These are phyloP conservation scores for Ailanthus altissimus DNA, from an alignment of 345 rosid genomes.

Conservation along the genomic window DNA sequence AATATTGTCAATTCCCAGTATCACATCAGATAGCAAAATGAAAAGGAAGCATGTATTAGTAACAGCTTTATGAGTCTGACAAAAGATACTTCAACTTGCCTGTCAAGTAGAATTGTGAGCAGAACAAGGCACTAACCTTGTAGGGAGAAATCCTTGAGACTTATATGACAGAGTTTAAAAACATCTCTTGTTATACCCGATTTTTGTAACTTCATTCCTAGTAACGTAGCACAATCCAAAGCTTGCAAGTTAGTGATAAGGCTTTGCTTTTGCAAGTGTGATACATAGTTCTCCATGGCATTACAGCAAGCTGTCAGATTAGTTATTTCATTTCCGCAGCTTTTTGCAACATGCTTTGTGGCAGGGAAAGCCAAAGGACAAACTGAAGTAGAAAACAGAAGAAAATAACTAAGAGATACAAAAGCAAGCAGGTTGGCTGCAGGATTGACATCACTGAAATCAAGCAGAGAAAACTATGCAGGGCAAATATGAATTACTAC, in stretches of 20 bases:
- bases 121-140: constrained; percentile 60
- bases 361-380: constrained; percentile 88
- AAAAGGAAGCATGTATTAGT: constrained; percentile 30
- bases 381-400: constrained; percentile 47
- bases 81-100: constrained; percentile 12
- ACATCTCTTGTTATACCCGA: constrained; percentile 64
- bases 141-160: constrained; percentile 94
- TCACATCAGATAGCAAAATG: constrained; percentile 14
- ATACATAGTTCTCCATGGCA: constrained; percentile 78
- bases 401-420: not conserved
- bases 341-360: constrained; percentile 63
- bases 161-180: constrained; percentile 78
- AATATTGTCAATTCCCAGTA: constrained; percentile 21
- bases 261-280: constrained; percentile 94
- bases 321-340: constrained; percentile 56
- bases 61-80: not conserved
- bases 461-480: not conserved
- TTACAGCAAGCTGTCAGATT: constrained; percentile 67
- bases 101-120: constrained; percentile 4
- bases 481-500: not conserved
- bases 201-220: constrained; percentile 68
- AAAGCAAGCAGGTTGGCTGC: not conserved
- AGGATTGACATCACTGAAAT: not conserved
- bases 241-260: constrained; percentile 95
- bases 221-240: constrained; percentile 76